phyloP scores from a whole-genome alignment of 148 eudicot genomes.

The Vaccinium corymbosum region DNA sequence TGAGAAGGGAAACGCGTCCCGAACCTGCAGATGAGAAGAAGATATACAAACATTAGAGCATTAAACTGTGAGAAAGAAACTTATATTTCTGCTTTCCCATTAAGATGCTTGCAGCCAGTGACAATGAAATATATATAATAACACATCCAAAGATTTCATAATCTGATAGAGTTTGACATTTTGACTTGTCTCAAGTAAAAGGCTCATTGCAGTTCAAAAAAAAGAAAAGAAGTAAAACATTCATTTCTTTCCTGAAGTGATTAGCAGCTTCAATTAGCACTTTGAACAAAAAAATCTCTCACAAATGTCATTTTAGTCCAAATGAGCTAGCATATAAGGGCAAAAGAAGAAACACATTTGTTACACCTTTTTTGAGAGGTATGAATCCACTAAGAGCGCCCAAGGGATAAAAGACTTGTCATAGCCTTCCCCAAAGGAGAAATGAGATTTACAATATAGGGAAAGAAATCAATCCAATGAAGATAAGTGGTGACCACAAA shows the following conservation, averaged over 20 bases:
- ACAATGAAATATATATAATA: not conserved
- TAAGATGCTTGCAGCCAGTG: not conserved
- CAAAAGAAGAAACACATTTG: not conserved
- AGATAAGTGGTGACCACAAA: not conserved
- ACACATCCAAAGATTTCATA: not conserved
- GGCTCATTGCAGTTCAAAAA: no score
- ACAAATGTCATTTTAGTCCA: not conserved
- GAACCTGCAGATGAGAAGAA: slow-evolving; percentile 52
- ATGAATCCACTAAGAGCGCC: not conserved
- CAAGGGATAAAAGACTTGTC: not conserved
- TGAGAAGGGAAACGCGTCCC: slow-evolving; percentile 78
- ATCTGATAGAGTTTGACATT: not conserved
- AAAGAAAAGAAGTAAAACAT: not conserved
- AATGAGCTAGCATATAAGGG: not conserved
- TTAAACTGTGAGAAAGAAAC: slow-evolving; percentile 1
- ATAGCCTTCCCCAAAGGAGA: not conserved
- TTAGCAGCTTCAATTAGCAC: not conserved
- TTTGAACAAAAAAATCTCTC: slow-evolving; percentile 1
- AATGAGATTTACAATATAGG: not conserved
- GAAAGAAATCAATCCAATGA: not conserved
- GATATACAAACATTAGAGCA: slow-evolving; percentile 13
- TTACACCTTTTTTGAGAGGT: not conserved
- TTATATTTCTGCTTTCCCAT: not conserved
- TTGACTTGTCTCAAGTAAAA: not conserved
- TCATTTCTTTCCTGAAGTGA: not conserved